Percentiles rank a stretch among this genome's conserved stretches.
Evolutionary conservation across 495 filamentous ascomycete species (phyloP).

Genomic region (Penicillium cataractarum): DNA sequence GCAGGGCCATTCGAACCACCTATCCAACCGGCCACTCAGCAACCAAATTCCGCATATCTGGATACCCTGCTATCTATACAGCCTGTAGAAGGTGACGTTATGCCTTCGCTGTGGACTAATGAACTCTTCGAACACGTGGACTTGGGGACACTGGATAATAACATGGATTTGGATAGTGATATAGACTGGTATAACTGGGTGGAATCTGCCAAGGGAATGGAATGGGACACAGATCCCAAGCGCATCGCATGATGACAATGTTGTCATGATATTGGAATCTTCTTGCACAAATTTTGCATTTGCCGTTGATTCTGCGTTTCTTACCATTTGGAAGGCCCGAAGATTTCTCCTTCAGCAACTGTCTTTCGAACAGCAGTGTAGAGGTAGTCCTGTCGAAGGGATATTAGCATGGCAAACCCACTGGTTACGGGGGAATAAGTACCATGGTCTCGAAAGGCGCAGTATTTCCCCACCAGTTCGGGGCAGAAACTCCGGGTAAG

Average conservation of each 20-base stretch:
- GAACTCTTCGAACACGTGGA: conserved; percentile 22
- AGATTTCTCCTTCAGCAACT: conserved; percentile 50
- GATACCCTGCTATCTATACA: not conserved
- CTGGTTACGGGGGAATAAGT: not conserved
- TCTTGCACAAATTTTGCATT: not conserved
- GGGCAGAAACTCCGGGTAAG: conserved; percentile 49
- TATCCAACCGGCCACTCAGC: not conserved
- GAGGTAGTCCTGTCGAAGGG: conserved; percentile 41
- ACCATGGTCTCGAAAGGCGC: conserved; percentile 40
- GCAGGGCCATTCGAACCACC: not conserved
- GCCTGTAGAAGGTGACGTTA: conserved; percentile 13
- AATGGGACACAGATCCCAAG: not conserved
- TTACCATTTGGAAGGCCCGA: conserved; percentile 52
- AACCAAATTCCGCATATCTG: not conserved
- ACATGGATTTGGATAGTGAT: conserved; percentile 44
- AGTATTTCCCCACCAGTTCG: conserved; percentile 59
- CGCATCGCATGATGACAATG: not conserved
- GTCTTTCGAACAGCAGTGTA: conserved; percentile 55
- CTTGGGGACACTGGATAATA: conserved; percentile 32
- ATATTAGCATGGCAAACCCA: not conserved
- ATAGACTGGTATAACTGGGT: conserved; percentile 57
- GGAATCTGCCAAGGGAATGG: conserved; percentile 45
- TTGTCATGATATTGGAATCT: not conserved
- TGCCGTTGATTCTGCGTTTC: not conserved
- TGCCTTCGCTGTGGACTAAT: conserved; percentile 38